Evolutionary conservation across 78 protist species (phyloP).

Genomic region (Bodo saltans): DNA sequence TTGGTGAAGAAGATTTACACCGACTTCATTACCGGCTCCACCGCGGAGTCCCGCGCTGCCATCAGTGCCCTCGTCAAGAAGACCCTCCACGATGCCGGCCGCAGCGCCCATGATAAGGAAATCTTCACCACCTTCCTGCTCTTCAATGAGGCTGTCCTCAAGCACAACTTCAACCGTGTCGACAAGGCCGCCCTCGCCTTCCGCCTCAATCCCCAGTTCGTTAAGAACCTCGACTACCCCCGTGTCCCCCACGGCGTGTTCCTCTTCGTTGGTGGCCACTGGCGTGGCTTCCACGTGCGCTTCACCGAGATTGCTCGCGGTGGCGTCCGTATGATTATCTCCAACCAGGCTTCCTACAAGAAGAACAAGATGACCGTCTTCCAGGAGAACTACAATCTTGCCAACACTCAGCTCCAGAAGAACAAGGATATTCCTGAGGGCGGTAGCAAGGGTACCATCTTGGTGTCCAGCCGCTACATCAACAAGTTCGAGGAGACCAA

Average conservation of each 20-base stretch:
- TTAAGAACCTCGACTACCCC: slow-evolving; percentile 41
- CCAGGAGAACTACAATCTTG: slow-evolving; percentile 77
- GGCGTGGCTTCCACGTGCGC: slow-evolving; percentile 83
- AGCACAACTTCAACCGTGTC: slow-evolving; percentile 68
- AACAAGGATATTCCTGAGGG: slow-evolving; percentile 91
- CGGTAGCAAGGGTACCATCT: slow-evolving; percentile 75
- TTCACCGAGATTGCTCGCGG: slow-evolving; percentile 83
- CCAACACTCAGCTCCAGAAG: slow-evolving; percentile 78
- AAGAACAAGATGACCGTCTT: slow-evolving; percentile 52
- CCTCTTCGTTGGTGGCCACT: slow-evolving; percentile 66
- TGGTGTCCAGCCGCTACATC: slow-evolving; percentile 13
- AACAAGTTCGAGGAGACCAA: neutral
- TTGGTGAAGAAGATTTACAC: neutral
- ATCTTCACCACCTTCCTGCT: neutral
- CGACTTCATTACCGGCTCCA: neutral
- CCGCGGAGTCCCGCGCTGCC: neutral
- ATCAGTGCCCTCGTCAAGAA: neutral
- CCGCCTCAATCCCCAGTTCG: slow-evolving; percentile 74
- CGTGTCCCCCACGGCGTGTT: slow-evolving; percentile 65
- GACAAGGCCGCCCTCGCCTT: slow-evolving; percentile 65
- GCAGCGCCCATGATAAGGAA: neutral
- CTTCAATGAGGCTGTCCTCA: slow-evolving; percentile 43
- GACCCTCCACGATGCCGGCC: neutral
- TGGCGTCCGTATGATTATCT: slow-evolving; percentile 70
- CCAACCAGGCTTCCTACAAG: slow-evolving; percentile 46